A percentile compares a stretch with the other conserved stretches of the same genome.
Conservation (phyloP, 2,329 filamentous ascomycete species). For the Ascochyta lentis region DNA sequence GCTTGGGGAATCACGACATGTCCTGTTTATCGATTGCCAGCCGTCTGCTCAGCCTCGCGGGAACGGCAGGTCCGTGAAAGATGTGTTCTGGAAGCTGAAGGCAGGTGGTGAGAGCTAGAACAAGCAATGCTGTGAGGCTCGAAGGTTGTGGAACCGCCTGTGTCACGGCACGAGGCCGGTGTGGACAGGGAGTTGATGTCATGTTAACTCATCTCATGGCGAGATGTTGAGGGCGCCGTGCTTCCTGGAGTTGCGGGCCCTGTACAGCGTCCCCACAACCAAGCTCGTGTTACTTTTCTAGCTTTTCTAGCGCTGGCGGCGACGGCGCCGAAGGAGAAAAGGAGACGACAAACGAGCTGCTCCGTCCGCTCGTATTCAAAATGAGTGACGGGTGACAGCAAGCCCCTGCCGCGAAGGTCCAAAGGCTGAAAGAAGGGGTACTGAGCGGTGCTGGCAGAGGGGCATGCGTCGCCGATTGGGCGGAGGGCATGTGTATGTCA, state of each 20-base stretch:
- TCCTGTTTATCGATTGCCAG: constrained; percentile 29
- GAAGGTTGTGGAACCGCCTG: constrained; percentile 18
- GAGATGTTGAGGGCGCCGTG: constrained; percentile 22
- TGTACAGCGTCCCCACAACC: constrained; percentile 22
- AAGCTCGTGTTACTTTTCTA: constrained; percentile 24
- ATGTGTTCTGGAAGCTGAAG: constrained; percentile 14
- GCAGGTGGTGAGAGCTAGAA: constrained; percentile 12
- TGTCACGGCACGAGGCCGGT: constrained; percentile 2
- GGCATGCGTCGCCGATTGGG: constrained; percentile 16
- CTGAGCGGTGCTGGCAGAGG: constrained; percentile 13
- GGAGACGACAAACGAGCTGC: constrained; percentile 12
- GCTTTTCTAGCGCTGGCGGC: constrained; percentile 25
- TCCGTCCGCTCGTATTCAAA: constrained; percentile 16
- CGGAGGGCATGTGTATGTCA: constrained; percentile 2
- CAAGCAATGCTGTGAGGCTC: constrained; percentile 20
- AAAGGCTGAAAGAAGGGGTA: neutral
- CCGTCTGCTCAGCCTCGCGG: constrained; percentile 19
- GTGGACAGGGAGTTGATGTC: neutral
- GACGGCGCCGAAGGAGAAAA: constrained; percentile 15
- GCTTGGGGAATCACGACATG: constrained; percentile 15
- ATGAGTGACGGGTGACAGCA: constrained; percentile 20
- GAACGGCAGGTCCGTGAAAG: constrained; percentile 3
- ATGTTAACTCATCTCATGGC: constrained; percentile 6
- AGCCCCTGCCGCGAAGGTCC: constrained; percentile 19
- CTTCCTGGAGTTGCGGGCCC: constrained; percentile 24